Evolutionary conservation across 225 moss, liverwort and hornwort species (phyloP).

Genomic region (Neckera pumila): DNA sequence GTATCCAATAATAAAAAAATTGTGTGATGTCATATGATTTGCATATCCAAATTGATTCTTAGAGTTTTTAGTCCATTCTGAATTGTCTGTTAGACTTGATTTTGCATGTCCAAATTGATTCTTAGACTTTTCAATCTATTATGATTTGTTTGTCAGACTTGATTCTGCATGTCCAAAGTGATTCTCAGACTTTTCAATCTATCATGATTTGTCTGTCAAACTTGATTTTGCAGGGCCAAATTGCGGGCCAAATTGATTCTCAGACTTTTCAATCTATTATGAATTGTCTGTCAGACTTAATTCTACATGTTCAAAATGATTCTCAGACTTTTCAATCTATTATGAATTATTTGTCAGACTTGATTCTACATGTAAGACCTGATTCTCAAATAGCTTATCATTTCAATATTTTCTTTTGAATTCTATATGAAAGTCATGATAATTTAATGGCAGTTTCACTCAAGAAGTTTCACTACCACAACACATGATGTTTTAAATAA

Average conservation of each 20-base stretch:
- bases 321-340: background rate
- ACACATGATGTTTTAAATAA: no score
- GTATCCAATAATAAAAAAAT: fast-evolving
- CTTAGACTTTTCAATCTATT: background rate
- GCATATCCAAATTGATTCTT: fast-evolving
- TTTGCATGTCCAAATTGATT: background rate
- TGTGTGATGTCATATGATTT: fast-evolving
- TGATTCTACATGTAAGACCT: background rate
- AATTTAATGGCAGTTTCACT: background rate
- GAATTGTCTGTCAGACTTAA: background rate
- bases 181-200: background rate
- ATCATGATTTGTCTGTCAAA: fast-evolving
- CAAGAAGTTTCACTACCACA: no score
- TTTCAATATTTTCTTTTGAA: background rate
- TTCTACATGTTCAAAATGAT: background rate
- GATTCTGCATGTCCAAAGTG: fast-evolving
- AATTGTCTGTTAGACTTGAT: background rate
- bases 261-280: fast-evolving
- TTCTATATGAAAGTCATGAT: background rate
- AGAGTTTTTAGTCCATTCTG: fast-evolving
- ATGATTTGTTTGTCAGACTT: background rate
- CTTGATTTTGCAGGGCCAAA: fast-evolving
- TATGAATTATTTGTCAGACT: background rate
- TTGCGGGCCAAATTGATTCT: background rate
- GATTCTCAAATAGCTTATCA: background rate